phyloP scores from a whole-genome alignment of 1,284 basidiomycete genomes.

The Ceratobasidium sp. region DNA sequence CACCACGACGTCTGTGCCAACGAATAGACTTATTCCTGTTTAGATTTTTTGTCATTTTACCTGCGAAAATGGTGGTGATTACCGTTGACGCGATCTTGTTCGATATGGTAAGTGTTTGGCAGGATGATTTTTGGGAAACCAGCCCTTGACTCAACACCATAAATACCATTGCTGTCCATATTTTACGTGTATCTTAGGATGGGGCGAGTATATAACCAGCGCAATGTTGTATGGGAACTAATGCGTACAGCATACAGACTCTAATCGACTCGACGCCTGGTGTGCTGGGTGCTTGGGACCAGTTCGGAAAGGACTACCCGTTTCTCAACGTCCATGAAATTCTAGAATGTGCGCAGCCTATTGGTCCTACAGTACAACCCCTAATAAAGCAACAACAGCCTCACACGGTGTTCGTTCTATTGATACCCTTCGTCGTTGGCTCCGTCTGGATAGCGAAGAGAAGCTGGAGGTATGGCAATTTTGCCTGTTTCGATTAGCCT shows the following conservation, averaged over 20 bases:
- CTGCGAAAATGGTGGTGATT: constrained; percentile 24
- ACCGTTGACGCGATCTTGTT: constrained; percentile 44
- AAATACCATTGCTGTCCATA: neutral
- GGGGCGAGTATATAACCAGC: constrained; percentile 3
- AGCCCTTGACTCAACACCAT: neutral
- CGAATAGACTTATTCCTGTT: constrained; percentile 29
- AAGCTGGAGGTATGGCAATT: constrained; percentile 62
- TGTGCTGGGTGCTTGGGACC: constrained; percentile 70
- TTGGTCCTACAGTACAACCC: constrained; percentile 15
- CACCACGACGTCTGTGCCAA: neutral
- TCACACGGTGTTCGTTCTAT: constrained; percentile 78
- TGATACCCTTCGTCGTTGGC: constrained; percentile 77
- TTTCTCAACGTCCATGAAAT: constrained; percentile 61
- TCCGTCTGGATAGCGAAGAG: constrained; percentile 67
- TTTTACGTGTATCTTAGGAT: constrained; percentile 9
- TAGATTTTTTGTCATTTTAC: constrained; percentile 7
- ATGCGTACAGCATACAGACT: constrained; percentile 54
- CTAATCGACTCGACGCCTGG: constrained; percentile 78
- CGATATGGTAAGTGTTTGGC: constrained; percentile 41
- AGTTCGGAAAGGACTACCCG: constrained; percentile 65
- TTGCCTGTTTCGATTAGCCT: neutral
- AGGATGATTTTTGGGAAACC: neutral
- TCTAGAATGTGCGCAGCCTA: constrained; percentile 55
- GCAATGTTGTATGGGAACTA: neutral
- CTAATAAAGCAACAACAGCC: constrained; percentile 57